These are phyloP conservation scores for Torulaspora indica DNA, from an alignment of 805 yeast species.

Conservation along the genomic window DNA sequence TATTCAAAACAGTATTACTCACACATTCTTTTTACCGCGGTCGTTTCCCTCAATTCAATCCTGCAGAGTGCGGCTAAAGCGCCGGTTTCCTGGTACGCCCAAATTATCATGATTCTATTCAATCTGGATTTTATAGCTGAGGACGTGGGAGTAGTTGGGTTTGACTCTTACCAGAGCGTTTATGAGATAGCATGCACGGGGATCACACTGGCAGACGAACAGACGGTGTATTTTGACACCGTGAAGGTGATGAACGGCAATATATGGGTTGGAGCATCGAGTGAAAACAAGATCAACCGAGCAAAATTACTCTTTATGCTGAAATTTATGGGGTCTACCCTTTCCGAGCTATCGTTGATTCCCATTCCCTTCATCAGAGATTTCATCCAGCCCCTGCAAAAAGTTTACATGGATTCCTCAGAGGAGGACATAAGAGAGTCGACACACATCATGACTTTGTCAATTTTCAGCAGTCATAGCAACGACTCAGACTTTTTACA, in stretches of 20 bases:
- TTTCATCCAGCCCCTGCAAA: constrained; percentile 14
- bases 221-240: constrained; percentile 5
- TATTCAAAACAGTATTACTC: constrained; percentile 20
- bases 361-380: constrained; percentile 8
- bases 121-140: constrained; percentile 23
- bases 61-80: constrained; percentile 8
- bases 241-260: constrained; percentile 17
- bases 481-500: constrained; percentile 3
- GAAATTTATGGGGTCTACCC: constrained; percentile 22
- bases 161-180: constrained; percentile 28
- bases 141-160: constrained; percentile 27
- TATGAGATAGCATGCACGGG: constrained; percentile 20
- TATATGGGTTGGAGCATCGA: constrained; percentile 5
- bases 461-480: constrained; percentile 14
- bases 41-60: constrained; percentile 19
- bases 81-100: constrained; percentile 15
- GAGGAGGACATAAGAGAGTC: constrained; percentile 23
- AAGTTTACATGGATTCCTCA: constrained; percentile 9
- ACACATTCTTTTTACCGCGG: constrained; percentile 20
- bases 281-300: constrained; percentile 20
- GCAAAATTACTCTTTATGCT: constrained; percentile 26
- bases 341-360: constrained; percentile 4
- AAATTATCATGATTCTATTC: constrained; percentile 19
- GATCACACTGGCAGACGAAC: constrained; percentile 3
- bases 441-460: constrained; percentile 22